Evolutionary conservation across 2,329 filamentous ascomycete species (phyloP), one percentile per base, ranked within the genome.

Genomic region (Elsinoe arachidis): DNA sequence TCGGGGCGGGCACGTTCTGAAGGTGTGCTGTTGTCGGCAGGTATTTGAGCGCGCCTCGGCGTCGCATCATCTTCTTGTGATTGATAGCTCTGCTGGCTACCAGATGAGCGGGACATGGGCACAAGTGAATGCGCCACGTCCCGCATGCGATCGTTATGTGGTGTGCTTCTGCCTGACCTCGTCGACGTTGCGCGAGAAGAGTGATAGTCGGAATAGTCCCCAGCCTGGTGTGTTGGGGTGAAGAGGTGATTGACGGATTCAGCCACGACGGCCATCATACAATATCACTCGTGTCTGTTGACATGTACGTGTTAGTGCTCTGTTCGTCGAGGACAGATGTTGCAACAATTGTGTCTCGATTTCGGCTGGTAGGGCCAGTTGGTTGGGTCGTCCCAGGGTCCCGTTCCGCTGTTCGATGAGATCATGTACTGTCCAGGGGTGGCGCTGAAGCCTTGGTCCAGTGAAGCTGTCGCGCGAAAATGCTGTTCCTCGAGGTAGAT

Each of bases 181-280:
- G 46, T 41, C 23, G 56, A 35, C 10, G 56, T 30, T n/a, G 34
- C 35, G 34, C 49, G 49, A 12, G 56, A 53, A 23, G 46, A 46
- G 23, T 35, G 21, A 41, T 23, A 44, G 35, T 56, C 49, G 37
- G 58, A 30, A 41, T 44, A 55, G 6, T 54, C 56, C 26, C 39
- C 55, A 33, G 57, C 21, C 33, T 52, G 49, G 38, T 51, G 55
- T 12, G 66, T 59, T 35, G 65, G 64, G 47, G 61, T 61, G 60
- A 68, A 68, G 64, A 84, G 78, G 74, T 89, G 84, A 72, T 87
- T 81, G 74, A 84, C 83, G 76, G 84, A 84, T 77, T 92, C 88
- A 74, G 82, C 72, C 67, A 82, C 74, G 64, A 83, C 39, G 39
- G 54, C 54, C 54, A 56, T 56, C 38, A 56, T 56, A 46, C 54